Evolutionary conservation across 2,329 filamentous ascomycete species (phyloP), one percentile per base, ranked within the genome.

Genomic region (Madurella mycetomatis): DNA sequence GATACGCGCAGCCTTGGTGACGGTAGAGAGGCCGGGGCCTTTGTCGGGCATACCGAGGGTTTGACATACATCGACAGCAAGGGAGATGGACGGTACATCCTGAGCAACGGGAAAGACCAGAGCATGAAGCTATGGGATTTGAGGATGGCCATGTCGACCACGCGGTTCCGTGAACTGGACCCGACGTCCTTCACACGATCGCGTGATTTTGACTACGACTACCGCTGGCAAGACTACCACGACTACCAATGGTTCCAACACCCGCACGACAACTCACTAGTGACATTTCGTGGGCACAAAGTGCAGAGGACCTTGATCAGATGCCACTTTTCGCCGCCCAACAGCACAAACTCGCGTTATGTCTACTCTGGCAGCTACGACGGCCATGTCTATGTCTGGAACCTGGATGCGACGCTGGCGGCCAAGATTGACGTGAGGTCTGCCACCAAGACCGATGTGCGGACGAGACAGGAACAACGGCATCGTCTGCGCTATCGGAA

Each of bases 111-210:
- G 58, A 99, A 97, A 68, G 94, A 99, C 67, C 94, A 97, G 70
- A 92, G 86, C 41, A 95, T 95, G 83, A 97, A 97, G 72, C 79
- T 99, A 0, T 99, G 94, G 94, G 94, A 99, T 69, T 69, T 96
- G 53, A 81, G 92, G 49, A 95, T 89, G 78, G 92, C 91, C 79
- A 88, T 94, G 77, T 84, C 84, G 5, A 86, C 87, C 1, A 79
- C 85, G 34, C 75, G 78, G 49, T 88, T 83, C 55, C 75, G 78
- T 44, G 71, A 76, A 32, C 73, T 84, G 50, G 76, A 84, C 57
- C 77, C 81, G 4, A 72, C 75, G n/a, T 71, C 75, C 41, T 76
- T 81, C 63, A 82, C 80, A 1, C 69, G 70, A 18, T 68, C 68
- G 19, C 82, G 79, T 43, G 76, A 80, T 57, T 91, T 88, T 66